Evolutionary conservation across 306 rosid genomes (phyloP), one percentile per base, ranked within the genome.

Genomic region (Dryas octopetala): DNA sequence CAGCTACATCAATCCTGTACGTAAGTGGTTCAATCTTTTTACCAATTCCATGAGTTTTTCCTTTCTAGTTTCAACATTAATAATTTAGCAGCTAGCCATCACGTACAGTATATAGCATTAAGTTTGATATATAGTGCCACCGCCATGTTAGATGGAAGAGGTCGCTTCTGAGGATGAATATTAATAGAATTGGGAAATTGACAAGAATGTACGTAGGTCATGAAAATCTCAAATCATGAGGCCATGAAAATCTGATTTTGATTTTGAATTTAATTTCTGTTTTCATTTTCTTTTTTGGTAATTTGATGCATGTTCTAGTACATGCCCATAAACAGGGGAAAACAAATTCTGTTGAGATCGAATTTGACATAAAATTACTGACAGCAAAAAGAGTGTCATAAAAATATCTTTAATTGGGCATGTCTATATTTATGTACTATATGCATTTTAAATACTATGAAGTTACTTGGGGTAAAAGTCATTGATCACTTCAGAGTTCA

Each of bases 301-400:
- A 1, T 1, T 32, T 32, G 38, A 32, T 32, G 3, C 38, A 32
- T 32, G 38, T 32, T 32, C 0, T 0, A 32, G 38, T 32, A 32
- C 38, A 32, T 32, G 38, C 38, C 3, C 38, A 32, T 32, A 2
- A 32, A 32, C 23, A 23, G 23, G 23, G 23, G 23, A 23, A 23
- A 23, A 23, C 38, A 32, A 32, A 32, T 32, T 32, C 38, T 32
- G 38, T 1, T 32, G 2, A 32, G 38, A 32, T 32, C 38, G 86
- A 85, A 78, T 71, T 86, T 58, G 91, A 86, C 87, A 73, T 62
- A 15, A 66, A 81, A 88, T 32, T 32, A 82, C 86, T 71, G 85
- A 88, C 85, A 70, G 77, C 89, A 83, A 82, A 83, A 88, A 88
- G 82, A 55, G 80, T 59, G 61, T 73, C 79, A 71, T 81, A 85